phyloP scores from a whole-genome alignment of 2,329 filamentous ascomycete species.

The Nothopassalora personata region DNA sequence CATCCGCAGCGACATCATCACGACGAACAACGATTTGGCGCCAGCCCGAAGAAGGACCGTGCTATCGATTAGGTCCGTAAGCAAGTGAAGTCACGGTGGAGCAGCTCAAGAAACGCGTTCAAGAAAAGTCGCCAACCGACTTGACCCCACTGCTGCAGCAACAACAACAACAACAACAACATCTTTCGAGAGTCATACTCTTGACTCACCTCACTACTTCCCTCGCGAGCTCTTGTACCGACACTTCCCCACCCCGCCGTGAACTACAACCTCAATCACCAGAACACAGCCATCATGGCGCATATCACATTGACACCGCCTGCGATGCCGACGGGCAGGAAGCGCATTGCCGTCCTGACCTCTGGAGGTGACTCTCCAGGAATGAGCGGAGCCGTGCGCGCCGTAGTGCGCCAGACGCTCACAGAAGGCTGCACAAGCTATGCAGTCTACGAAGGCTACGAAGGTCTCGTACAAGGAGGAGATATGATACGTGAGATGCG shows the following conservation, averaged over 20 bases:
- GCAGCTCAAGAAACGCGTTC: too few relatives aligned
- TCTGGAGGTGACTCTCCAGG: slow-evolving; percentile 90
- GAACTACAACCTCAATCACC: background rate
- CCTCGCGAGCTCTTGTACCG: background rate
- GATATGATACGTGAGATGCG: slow-evolving; percentile 80
- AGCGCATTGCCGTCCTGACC: slow-evolving; percentile 83
- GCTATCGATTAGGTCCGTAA: too few relatives aligned
- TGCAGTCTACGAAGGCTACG: slow-evolving; percentile 80
- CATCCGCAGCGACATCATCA: too few relatives aligned
- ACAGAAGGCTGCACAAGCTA: slow-evolving; percentile 56
- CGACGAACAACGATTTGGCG: too few relatives aligned
- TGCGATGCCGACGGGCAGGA: slow-evolving; percentile 38
- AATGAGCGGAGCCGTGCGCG: slow-evolving; percentile 88
- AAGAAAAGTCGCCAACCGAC: too few relatives aligned
- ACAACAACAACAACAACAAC: too few relatives aligned
- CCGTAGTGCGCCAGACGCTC: slow-evolving; percentile 86
- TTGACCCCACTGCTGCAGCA: too few relatives aligned
- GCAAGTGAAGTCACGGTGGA: too few relatives aligned
- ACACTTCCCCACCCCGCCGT: background rate
- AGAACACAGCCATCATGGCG: slow-evolving; percentile 23
- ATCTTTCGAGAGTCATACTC: too few relatives aligned
- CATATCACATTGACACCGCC: slow-evolving; percentile 29
- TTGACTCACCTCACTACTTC: background rate
- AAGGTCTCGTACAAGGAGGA: slow-evolving; percentile 85
- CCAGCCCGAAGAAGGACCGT: too few relatives aligned